Base-by-base conservation (phyloP, 805 yeast species). In the Naumovozyma baii region DNA sequence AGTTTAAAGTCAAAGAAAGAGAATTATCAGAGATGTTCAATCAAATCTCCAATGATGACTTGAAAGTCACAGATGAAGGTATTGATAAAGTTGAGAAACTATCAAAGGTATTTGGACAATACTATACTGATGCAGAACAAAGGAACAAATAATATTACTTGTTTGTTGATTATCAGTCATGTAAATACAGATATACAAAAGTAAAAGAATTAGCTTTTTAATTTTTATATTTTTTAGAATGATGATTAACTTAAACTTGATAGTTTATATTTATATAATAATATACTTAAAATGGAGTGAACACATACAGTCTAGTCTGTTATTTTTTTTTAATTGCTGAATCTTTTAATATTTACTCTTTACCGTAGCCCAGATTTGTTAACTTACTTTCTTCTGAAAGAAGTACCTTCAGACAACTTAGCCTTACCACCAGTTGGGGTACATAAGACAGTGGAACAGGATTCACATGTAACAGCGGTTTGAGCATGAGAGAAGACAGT, bases 341-440 rank as follows among this genome's bases (percentile, higher is more conserved):
- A n/a, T n/a, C n/a, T n/a, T n/a, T n/a, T n/a, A 22, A 22, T 22
- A 7, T 22, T 22, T 22, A 22, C 10, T 7, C 10, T 22, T 22
- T 22, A 22, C 26, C 26, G 26, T 22, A 22, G 10, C 10, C 26
- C 26, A n/a, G n/a, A n/a, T n/a, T n/a, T n/a, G 31, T 29, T 37
- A 36, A 48, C 55, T 82, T 85, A 90, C 86, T 90, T 92, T 76
- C 86, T 85, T 83, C 97, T 87, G 92, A 87, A 92, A 63, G 98
- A 92, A 68, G 94, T 84, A 72, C 99, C 99, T 77, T 94, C 98
- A 61, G 97, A 87, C 70, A 92, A 80, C 74, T 83, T 87, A 67
- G 97, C 96, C 80, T 92, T 92, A 78, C 99, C 99, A 79, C 99
- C 99, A 57, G 96, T 83, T 69, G 99, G 99, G 66, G 92, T 82